Base-by-base conservation (phyloP, 306 rosid species). In the Malus sieversii region DNA sequence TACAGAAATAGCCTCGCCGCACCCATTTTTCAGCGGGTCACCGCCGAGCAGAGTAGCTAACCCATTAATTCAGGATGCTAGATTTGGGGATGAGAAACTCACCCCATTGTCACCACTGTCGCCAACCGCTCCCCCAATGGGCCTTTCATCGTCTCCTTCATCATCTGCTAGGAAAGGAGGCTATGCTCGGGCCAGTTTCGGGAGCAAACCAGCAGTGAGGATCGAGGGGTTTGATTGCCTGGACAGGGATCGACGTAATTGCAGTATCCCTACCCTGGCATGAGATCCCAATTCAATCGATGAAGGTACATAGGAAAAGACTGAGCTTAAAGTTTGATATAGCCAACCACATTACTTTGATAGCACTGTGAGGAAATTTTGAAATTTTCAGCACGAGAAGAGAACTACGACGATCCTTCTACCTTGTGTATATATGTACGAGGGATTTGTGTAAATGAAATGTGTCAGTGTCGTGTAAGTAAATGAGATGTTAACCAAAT, bases 21-120 rank as follows among this genome's bases (percentile, higher is more conserved):
- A 96, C 87, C 97, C 96, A 73, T 95, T 86, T 92, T 89, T 86
- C 77, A 78, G 91, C 64, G 99, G 97, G 88, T 89, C 99, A 30
- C 99, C 99, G 80, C 99, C 99, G 79, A 95, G 97, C 82, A 90
- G 99, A 88, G 97, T 92, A 85, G 88, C 87, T 81, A 92, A 95
- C 89, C 99, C 99, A 29, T 83, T 95, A 79, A 87, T 89, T 82
- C 99, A 84, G 74, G 99, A 95, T 53, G 97, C 90, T 68, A 84
- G 96, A 85, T 95, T 95, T 52, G 92, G 97, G 80, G 93, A 87
- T 35, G 92, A 90, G 73, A 89, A 89, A 85, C 66, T 85, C 73
- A 62, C 80, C 48, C 88, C 89, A 0, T 69, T 80, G 20, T 77
- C 92, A 0, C 85, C 89, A 1, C 75, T 85, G 22, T 81, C 89